A percentile compares a stretch with the other conserved stretches of the same genome.
Conservation (phyloP, 805 yeast genomes). For the Schwanniomyces vanrijiae region DNA sequence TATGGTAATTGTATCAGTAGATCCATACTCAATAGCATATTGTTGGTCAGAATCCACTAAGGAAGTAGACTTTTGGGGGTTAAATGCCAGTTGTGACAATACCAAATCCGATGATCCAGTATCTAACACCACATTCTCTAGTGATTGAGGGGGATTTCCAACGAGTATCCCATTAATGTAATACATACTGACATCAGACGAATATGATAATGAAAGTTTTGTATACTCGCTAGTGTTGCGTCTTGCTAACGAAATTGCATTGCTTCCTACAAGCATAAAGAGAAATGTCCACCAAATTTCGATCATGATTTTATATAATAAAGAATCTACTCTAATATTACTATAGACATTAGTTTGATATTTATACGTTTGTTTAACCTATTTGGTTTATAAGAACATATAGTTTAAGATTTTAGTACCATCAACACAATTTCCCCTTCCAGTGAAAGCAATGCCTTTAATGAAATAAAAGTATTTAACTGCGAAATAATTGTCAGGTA, state of each 20-base stretch:
- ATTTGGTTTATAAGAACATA: no score
- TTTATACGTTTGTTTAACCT: no score
- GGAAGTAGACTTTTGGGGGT: conserved; percentile 5
- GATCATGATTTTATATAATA: background rate
- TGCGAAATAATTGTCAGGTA: background rate
- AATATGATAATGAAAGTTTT: background rate
- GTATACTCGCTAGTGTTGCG: background rate
- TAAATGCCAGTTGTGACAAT: conserved; percentile 1
- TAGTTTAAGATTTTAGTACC: background rate
- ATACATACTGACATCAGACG: conserved; percentile 6
- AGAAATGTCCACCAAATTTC: background rate
- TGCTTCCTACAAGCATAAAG: background rate
- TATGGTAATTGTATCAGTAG: conserved; percentile 5
- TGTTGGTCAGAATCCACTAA: conserved; percentile 5
- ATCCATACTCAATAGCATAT: conserved; percentile 5
- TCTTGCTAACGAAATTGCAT: conserved; percentile 1
- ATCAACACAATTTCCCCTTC: background rate
- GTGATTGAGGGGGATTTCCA: conserved; percentile 13
- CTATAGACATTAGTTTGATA: background rate
- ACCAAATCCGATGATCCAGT: conserved; percentile 20
- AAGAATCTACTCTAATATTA: background rate
- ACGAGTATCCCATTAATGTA: conserved; percentile 8
- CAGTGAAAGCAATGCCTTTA: background rate
- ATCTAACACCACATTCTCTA: conserved; percentile 12
- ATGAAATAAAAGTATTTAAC: background rate